phyloP scores from a whole-genome alignment of 208 protist genomes.

The Leishmania turanica region DNA sequence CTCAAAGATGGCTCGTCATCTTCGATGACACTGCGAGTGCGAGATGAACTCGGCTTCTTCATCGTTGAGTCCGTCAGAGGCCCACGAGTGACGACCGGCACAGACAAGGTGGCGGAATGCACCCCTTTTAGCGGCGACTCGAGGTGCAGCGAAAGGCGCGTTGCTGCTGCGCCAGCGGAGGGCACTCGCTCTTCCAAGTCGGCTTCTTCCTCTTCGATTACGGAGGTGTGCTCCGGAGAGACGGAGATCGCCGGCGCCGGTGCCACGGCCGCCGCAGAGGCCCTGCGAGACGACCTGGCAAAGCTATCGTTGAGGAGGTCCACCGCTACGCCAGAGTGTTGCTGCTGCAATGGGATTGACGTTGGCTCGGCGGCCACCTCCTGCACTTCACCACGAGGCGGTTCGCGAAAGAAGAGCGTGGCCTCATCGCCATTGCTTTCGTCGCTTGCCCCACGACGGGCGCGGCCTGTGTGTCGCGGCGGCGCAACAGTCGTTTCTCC shows the following conservation, averaged over 20 bases:
- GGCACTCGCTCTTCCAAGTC: slow-evolving; percentile 6
- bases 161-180: not conserved
- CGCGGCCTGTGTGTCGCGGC: not conserved
- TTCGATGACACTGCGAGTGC: slow-evolving; percentile 9
- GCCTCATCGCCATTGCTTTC: slow-evolving; percentile 21
- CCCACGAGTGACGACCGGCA: not conserved
- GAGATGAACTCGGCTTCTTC: not conserved
- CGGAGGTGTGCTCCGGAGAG: not conserved
- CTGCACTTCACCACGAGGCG: slow-evolving; percentile 17
- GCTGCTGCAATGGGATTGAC: not conserved
- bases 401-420: slow-evolving; percentile 26
- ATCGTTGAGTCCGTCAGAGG: not conserved
- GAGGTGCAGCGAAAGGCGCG: slow-evolving; percentile 1
- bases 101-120: not conserved
- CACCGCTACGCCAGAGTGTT: slow-evolving; percentile 12
- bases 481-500: not conserved
- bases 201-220: slow-evolving; percentile 12
- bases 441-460: slow-evolving; percentile 6
- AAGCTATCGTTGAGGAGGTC: slow-evolving; percentile 23
- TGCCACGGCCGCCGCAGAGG: not conserved
- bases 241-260: not conserved
- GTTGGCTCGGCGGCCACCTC: slow-evolving; percentile 5
- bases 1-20: slow-evolving; percentile 51
- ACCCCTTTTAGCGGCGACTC: not conserved
- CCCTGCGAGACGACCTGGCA: slow-evolving; percentile 15